These are phyloP conservation scores for Brasenia schreberi DNA, from an alignment of 164 flowering plant species.

Conservation along the genomic window DNA sequence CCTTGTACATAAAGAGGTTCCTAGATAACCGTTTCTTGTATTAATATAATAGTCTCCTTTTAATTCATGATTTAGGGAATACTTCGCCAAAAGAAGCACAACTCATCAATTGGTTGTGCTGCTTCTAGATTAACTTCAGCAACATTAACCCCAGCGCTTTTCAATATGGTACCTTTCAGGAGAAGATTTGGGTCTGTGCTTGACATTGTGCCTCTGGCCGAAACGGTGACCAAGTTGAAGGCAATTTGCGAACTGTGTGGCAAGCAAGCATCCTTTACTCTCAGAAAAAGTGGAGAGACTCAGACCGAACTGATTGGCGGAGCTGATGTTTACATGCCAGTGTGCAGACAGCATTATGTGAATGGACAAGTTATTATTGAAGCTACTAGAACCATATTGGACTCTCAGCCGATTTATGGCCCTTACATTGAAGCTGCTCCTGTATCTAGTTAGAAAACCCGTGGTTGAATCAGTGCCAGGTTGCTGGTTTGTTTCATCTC, in stretches of 20 bases:
- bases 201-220: constrained; percentile 81
- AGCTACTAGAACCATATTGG: constrained; percentile 31
- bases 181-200: constrained; percentile 87
- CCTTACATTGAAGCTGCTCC: constrained; percentile 22
- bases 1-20: no score
- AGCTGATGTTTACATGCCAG: constrained; percentile 89
- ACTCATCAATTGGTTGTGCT: background rate
- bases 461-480: background rate
- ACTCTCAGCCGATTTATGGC: constrained; percentile 11
- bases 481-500: no score
- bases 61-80: background rate
- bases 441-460: constrained; percentile 9
- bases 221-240: constrained; percentile 71
- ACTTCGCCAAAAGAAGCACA: background rate
- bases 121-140: background rate
- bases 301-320: constrained; percentile 76
- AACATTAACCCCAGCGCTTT: background rate
- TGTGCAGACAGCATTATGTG: constrained; percentile 80
- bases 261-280: constrained; percentile 63
- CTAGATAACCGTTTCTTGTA: no score
- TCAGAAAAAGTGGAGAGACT: constrained; percentile 62
- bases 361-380: constrained; percentile 42
- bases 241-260: constrained; percentile 91
- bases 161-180: constrained; percentile 22
- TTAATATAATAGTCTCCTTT: no score